Evolutionary conservation across 139 green algal genomes (phyloP), one percentile per base, ranked within the genome.

Genomic region (Bryopsis sp.): DNA sequence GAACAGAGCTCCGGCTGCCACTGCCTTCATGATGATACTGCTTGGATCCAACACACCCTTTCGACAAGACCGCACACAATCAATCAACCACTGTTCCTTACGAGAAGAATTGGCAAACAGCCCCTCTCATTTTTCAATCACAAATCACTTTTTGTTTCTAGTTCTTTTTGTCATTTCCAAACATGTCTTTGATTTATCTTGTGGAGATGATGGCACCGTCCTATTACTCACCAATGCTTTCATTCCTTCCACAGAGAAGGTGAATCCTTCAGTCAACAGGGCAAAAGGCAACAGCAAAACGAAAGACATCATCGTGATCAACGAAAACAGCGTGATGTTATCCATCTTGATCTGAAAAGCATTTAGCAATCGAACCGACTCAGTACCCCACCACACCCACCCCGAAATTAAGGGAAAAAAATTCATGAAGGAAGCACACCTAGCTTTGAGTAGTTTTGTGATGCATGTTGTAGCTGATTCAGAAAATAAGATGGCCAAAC

Each of bases 291-390:
- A 26, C 15, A 88, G 73, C 39, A 92, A 64, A 71, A 91, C 78
- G 63, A 83, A 86, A 24, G 87, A 91, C 35, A 96, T 71, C 62
- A 98, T 87, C 71, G 94, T 99, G 79, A 99, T 97, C 76, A 97
- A 76, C 68, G 77, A 87, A 82, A 99, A 99, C 33, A 97, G 68
- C 74, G 85, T 89, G 73, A 97, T 95, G 79, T 93, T 95, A 81
- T 95, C 92, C 58, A 96, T 39, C 11, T 31, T 37, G 63, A 70
- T 78, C 71, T 80, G 58, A 64, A 65, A 15, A 35, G 31, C 24
- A 65, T 15, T n/a, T 7, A 43, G n/a, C 58, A 65, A 31, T 47
- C 28, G 43, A 15, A 50, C n/a, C n/a, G n/a, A n/a, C n/a, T n/a
- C n/a, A n/a, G n/a, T n/a, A n/a, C n/a, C n/a, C n/a, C n/a, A n/a